Evolutionary conservation across 805 yeast species (phyloP).

Genomic region (Pichia thaimueangensis): DNA sequence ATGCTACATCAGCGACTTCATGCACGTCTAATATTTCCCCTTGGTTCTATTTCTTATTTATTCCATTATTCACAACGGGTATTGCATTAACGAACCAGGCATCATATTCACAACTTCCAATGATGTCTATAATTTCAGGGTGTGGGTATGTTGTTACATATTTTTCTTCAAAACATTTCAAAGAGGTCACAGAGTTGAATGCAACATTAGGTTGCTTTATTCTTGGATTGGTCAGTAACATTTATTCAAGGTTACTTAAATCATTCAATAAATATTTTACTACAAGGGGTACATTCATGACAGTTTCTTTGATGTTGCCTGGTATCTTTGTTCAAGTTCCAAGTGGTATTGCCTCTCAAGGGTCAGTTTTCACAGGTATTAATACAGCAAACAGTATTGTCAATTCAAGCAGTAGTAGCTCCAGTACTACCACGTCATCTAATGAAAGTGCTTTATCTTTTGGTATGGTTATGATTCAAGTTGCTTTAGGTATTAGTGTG

Average conservation of each 20-base stretch:
- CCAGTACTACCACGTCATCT: constrained; percentile 19
- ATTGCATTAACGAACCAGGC: constrained; percentile 81
- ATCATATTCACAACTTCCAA: constrained; percentile 69
- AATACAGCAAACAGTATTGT: constrained; percentile 64
- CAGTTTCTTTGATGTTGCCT: constrained; percentile 93
- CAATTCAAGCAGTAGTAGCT: constrained; percentile 26
- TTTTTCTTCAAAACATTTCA: constrained; percentile 69
- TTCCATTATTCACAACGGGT: constrained; percentile 62
- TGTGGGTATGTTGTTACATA: constrained; percentile 78
- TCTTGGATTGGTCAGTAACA: constrained; percentile 81
- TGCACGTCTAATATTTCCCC: constrained; percentile 53
- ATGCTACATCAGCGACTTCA: constrained; percentile 57
- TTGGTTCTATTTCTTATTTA: constrained; percentile 62
- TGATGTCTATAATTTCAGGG: constrained; percentile 72
- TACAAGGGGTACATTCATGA: constrained; percentile 40
- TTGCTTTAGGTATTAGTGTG: constrained; percentile 88
- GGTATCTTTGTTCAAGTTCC: constrained; percentile 95
- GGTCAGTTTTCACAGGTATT: constrained; percentile 77
- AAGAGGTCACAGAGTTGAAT: constrained; percentile 63
- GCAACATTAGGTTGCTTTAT: constrained; percentile 88
- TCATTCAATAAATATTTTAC: constrained; percentile 37
- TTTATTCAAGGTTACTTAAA: constrained; percentile 79
- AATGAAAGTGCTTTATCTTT: constrained; percentile 37
- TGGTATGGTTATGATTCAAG: constrained; percentile 86
- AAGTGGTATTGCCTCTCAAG: constrained; percentile 87